phyloP scores from a whole-genome alignment of 2,329 filamentous ascomycete species.

The Fusarium nodosum region DNA sequence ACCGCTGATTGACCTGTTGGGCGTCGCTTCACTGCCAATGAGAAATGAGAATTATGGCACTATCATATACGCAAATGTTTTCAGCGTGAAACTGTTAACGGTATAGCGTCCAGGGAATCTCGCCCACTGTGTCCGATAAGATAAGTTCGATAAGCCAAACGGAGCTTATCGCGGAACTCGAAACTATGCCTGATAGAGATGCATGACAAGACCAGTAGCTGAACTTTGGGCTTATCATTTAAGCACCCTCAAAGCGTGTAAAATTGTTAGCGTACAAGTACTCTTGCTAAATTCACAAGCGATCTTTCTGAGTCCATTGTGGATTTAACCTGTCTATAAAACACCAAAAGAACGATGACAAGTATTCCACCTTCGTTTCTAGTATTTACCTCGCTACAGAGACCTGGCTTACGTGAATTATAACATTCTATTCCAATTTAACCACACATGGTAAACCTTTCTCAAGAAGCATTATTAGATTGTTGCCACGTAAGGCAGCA shows the following conservation, averaged over 20 bases:
- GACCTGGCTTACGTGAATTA: rapidly evolving
- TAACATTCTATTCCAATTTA: neutral
- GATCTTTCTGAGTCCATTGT: rapidly evolving
- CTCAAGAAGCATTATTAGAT: neutral
- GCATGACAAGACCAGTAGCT: neutral
- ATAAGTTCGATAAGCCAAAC: neutral
- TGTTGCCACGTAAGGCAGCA: neutral
- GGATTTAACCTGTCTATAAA: rapidly evolving
- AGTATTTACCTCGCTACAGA: no score
- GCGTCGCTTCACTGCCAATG: neutral
- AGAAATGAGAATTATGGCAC: rapidly evolving
- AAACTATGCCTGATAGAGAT: neutral
- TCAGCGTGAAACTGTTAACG: rapidly evolving
- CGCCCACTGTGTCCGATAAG: rapidly evolving
- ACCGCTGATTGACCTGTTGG: neutral
- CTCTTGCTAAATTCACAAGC: neutral
- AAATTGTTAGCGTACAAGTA: neutral
- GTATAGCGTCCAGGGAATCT: rapidly evolving
- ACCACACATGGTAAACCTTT: rapidly evolving
- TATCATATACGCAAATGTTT: rapidly evolving
- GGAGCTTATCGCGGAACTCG: neutral
- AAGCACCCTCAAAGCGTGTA: rapidly evolving
- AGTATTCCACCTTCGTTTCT: rapidly evolving
- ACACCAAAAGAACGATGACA: rapidly evolving
- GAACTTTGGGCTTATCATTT: neutral